Base-by-base conservation (phyloP, 2,329 filamentous ascomycete species). In the Trichoderma gracile region DNA sequence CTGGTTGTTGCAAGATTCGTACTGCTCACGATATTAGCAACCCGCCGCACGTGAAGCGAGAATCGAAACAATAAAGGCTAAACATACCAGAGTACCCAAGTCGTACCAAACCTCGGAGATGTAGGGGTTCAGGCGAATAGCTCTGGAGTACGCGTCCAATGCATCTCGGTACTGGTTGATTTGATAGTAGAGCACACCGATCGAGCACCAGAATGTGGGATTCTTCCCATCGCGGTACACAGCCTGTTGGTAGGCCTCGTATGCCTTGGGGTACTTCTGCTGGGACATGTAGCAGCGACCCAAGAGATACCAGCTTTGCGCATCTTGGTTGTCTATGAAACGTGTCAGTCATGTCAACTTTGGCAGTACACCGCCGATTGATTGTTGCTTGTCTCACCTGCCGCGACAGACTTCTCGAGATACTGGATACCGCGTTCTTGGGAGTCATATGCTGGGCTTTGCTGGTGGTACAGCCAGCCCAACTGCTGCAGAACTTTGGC, bases 61-160 rank as follows among this genome's bases (percentile, higher is more conserved):
- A 19, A 14, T 27, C 25, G 25, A 4, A 45, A 40, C 49, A 19
- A 27, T 21, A 14, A 45, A 30, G 5, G 5, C 33, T 15, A 40
- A 65, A 85, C 90, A 82, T 85, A 96, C 92, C 82, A 99, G 74
- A 71, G 95, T 99, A 67, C 95, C 95, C 45, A 99, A 82, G 77
- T 99, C 95, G 77, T 98, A 99, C 95, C 95, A 99, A 58, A 99
- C 95, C 77, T 99, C 95, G 2, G 93, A 97, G 69, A 99, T 98
- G 81, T 96, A 97, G 5, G 95, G 95, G 75, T 98, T 99, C 71
- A 99, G 80, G 63, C 95, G 90, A 72, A 98, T 99, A 53, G 95
- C 95, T 66, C 95, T 91, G 67, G 93, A 97, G 78, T 98, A 99
- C 45, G 95, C 95, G 80, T 99, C 95, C 60, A 99, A 85, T 3